phyloP scores from a whole-genome alignment of 306 rosid species.

The Astragalus membranaceus region DNA sequence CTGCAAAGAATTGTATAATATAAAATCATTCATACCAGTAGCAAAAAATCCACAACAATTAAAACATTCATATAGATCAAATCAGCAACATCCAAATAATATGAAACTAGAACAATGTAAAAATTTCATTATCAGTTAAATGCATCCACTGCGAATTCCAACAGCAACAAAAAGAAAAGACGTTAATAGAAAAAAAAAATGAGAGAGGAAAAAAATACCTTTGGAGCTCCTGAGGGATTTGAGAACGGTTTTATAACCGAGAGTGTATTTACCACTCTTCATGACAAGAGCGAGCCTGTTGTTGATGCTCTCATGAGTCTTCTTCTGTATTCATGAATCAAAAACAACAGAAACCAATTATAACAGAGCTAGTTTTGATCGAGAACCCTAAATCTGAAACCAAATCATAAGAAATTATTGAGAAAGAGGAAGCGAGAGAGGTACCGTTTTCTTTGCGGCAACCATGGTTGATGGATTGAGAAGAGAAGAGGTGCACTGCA shows the following conservation, averaged over 20 bases:
- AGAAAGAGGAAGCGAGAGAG: background rate
- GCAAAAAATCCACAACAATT: background rate
- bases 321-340: slow-evolving; percentile 36
- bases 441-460: slow-evolving; percentile 59
- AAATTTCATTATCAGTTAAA: background rate
- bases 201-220: slow-evolving; percentile 16
- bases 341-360: background rate
- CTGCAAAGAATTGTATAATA: slow-evolving; percentile 14
- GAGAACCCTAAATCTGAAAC: background rate
- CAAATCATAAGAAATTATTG: background rate
- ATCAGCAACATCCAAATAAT: background rate
- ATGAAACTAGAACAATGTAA: background rate
- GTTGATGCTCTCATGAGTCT: slow-evolving; percentile 87
- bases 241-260: slow-evolving; percentile 75
- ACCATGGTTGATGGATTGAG: slow-evolving; percentile 31
- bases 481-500: background rate
- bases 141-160: background rate
- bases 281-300: slow-evolving; percentile 85
- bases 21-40: background rate
- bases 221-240: slow-evolving; percentile 67
- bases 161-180: background rate
- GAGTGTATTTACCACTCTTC: slow-evolving; percentile 80
- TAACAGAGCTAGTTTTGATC: background rate
- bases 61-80: background rate
- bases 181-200: background rate